Conservation (phyloP, 1,139 yeast species). For the Saccharomyces hybrid region DNA sequence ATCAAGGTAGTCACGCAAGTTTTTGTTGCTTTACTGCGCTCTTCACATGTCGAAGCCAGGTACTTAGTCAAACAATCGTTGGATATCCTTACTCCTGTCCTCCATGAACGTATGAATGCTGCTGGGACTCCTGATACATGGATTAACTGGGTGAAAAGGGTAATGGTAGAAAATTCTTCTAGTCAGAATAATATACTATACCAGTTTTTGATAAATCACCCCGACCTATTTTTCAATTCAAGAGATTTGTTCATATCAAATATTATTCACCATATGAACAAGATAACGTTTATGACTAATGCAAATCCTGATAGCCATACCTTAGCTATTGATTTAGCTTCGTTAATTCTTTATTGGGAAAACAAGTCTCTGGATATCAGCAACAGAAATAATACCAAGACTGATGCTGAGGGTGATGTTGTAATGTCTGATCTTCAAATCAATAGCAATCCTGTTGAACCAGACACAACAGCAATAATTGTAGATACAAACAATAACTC, state of each 20-base stretch:
- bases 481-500: constrained; percentile 10
- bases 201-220: constrained; percentile 81
- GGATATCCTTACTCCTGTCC: constrained; percentile 82
- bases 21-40: constrained; percentile 78
- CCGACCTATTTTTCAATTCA: constrained; percentile 75
- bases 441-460: background rate
- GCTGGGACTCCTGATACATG: constrained; percentile 62
- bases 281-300: constrained; percentile 72
- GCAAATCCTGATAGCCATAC: constrained; percentile 77
- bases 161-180: constrained; percentile 82
- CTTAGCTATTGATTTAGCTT: constrained; percentile 84
- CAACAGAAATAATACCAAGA: constrained; percentile 17
- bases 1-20: constrained; percentile 84
- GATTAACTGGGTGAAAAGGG: constrained; percentile 95
- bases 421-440: constrained; percentile 15
- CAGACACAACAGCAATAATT: background rate
- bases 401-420: constrained; percentile 29
- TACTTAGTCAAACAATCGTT: constrained; percentile 80
- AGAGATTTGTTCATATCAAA: constrained; percentile 86
- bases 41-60: constrained; percentile 82
- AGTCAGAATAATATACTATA: constrained; percentile 67
- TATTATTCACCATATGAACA: constrained; percentile 89
- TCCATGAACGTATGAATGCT: constrained; percentile 59
- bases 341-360: constrained; percentile 83
- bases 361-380: constrained; percentile 34